Evolutionary conservation across 1,139 yeast species (phyloP), one percentile per base, ranked within the genome.

Genomic region (Suhomyces taliae): DNA sequence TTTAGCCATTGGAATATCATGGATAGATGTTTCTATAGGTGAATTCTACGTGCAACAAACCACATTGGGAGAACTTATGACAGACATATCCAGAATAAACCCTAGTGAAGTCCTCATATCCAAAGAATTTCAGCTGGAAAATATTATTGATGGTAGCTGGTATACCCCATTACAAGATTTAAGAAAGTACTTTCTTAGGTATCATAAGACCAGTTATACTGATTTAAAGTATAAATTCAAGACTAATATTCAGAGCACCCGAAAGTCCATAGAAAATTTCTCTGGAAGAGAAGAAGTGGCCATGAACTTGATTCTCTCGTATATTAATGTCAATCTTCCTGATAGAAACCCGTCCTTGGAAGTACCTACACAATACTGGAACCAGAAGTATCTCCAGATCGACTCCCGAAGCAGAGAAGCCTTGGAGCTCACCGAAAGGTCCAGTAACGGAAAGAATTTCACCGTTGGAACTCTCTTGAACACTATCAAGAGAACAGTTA

Each of bases 1-100:
- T 42, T 56, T 76, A 55, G 65, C 75, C 48, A 64, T 90, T 3
- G 97, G 97, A 0, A 61, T 93, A 6, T 80, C 93, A 15, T 93
- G 99, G 99, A 79, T 87, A 34, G 98, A 93, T 64, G 72, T 93
- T 1, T 86, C 95, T 0, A 82, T 93, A 0, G 98, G 98, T 0
- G 85, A 82, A 34, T 80, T 90, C 41, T 81, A 74, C 57, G 83
- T 83, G 3, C 87, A 87, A 56, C 81, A 80, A 39, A 82, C 90
- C 0, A 76, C 79, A 0, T 58, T 80, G 19, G 72, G 69, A 5
- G 78, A 78, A n/a, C 61, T 88, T 6, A 69, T 78, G 48, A 74
- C 87, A 4, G 88, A 84, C 50, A 63, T 88, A 2, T 70, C 88
- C 0, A 67, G 95, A 38, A 79, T 88, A 6, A 72, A 70, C 43